Evolutionary conservation across 2,329 filamentous ascomycete species (phyloP), one percentile per base, ranked within the genome.

Genomic region (Microcyclospora tardicrescens): DNA sequence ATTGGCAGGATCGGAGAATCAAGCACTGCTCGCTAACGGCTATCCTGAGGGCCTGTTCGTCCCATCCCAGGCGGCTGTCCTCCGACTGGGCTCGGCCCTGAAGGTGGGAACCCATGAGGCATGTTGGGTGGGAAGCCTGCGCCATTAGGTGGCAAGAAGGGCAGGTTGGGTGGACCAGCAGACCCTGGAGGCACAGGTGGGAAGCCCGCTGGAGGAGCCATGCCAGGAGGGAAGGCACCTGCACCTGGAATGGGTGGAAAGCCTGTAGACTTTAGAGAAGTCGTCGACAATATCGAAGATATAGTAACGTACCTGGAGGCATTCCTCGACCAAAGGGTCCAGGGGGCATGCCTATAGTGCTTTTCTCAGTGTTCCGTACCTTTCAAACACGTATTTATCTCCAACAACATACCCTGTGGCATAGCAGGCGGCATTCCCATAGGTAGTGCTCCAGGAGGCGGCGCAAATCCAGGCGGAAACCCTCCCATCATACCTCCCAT

Each of bases 61-160:
- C 19, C 19, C 19, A 24, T 24, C 8, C 19, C 19, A 24, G 19
- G 30, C 12, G 12, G 30, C 12, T n/a, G 14, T 32, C 30, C 30
- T 10, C 12, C 30, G 12, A 15, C 12, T n/a, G 30, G 30, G 14
- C 30, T 32, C 14, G 30, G 30, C 12, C 30, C 30, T n/a, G 30
- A 15, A 32, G 30, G 30, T 6, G 14, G 14, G 14, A 15, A 32
- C 4, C 12, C 30, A 24, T 24, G 41, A 10, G 41, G 38, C 37
- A 48, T 43, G 29, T 43, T 42, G 2, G 45, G 45, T 14, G 45
- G 41, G 32, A 46, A 39, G 5, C 39, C 39, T n/a, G 35, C 43
- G 10, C 34, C 39, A 11, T 45, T 42, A 12, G 61, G 61, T 13
- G 62, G 61, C 19, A 61, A 60, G 41, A 52, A 53, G 3, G 51